These are phyloP conservation scores for Trichoderma sp. DNA, from an alignment of 2,329 filamentous ascomycete species.

Conservation along the genomic window DNA sequence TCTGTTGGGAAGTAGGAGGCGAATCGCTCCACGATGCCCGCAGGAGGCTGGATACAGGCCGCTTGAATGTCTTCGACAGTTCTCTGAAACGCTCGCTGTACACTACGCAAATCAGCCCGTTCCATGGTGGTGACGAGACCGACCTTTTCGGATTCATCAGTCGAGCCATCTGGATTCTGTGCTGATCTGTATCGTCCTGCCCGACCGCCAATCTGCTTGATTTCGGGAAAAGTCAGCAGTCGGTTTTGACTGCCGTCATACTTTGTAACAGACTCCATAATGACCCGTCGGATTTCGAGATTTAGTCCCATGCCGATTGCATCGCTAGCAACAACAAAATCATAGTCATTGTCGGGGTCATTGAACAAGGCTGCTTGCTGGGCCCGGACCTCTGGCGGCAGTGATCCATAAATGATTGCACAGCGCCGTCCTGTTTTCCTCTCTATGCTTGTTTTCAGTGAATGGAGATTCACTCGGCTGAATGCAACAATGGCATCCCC, in stretches of 20 bases:
- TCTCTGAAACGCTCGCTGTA: slow-evolving; percentile 63
- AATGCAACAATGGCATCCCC: slow-evolving; percentile 92
- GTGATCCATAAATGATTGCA: slow-evolving; percentile 87
- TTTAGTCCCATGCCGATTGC: slow-evolving; percentile 98
- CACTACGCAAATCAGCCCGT: slow-evolving; percentile 62
- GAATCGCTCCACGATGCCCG: slow-evolving; percentile 71
- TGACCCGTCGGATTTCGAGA: slow-evolving; percentile 83
- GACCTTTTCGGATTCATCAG: slow-evolving; percentile 45
- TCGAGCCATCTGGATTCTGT: slow-evolving; percentile 34
- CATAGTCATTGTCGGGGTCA: slow-evolving; percentile 91
- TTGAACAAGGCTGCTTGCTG: slow-evolving; percentile 94
- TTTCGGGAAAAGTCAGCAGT: slow-evolving; percentile 68
- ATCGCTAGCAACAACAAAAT: slow-evolving; percentile 90
- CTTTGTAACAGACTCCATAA: slow-evolving; percentile 80
- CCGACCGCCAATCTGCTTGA: slow-evolving; percentile 93
- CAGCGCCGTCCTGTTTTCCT: slow-evolving; percentile 73
- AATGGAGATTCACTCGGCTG: slow-evolving; percentile 78
- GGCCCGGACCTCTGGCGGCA: slow-evolving; percentile 90
- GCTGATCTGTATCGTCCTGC: slow-evolving; percentile 82
- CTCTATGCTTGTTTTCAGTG: slow-evolving; percentile 77
- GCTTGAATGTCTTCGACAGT: slow-evolving; percentile 67
- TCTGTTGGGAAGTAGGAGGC: slow-evolving; percentile 76
- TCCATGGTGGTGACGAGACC: slow-evolving; percentile 83
- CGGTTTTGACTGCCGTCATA: slow-evolving; percentile 62
- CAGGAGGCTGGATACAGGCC: slow-evolving; percentile 75